Evolutionary conservation across 2,329 filamentous ascomycete genomes (phyloP), one percentile per base, ranked within the genome.

Genomic region (Exophiala bonariae): DNA sequence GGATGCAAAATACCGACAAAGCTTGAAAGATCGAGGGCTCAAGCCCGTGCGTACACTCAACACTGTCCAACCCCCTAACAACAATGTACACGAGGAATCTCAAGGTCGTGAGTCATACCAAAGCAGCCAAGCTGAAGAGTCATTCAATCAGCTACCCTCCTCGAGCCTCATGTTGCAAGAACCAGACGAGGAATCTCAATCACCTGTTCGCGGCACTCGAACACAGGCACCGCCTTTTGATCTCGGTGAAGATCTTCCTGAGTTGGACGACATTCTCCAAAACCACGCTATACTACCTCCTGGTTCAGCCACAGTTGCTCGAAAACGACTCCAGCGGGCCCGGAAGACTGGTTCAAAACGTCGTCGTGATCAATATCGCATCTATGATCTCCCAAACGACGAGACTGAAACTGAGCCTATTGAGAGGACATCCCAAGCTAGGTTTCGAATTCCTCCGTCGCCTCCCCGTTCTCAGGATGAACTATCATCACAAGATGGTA

Each of bases 1-100:
- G 51, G 62, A 68, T 49, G 71, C 71, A 6, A 66, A 66, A 44
- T 76, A 76, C 52, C 62, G 65, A 35, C 63, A 55, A 26, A 64
- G 64, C 33, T 63, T 74, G 58, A 68, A 63, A 42, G 64, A 62
- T 30, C 56, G 71, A 40, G 73, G 74, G 2, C 36, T 75, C 7
- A 68, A 65, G 41, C 72, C 74, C 10, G 59, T 76, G 11, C 68
- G 65, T 14, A 59, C 68, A 41, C 57, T 52, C 31, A 34, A 59
- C 22, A 13, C 41, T 31, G 35, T 50, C 14, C 22, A 41, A 18
- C 23, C 38, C 11, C 41, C 37, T n/a, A 17, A 42, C 11, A 38
- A 41, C 10, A 37, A 18, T 28, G 28, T 37, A 10, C 37, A 39
- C 6, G 45, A 45, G 3, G 54, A 56, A 16, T 52, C 54, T 17